These are phyloP conservation scores for Yarrowia osloensis DNA, from an alignment of 805 yeast species.

Conservation along the genomic window DNA sequence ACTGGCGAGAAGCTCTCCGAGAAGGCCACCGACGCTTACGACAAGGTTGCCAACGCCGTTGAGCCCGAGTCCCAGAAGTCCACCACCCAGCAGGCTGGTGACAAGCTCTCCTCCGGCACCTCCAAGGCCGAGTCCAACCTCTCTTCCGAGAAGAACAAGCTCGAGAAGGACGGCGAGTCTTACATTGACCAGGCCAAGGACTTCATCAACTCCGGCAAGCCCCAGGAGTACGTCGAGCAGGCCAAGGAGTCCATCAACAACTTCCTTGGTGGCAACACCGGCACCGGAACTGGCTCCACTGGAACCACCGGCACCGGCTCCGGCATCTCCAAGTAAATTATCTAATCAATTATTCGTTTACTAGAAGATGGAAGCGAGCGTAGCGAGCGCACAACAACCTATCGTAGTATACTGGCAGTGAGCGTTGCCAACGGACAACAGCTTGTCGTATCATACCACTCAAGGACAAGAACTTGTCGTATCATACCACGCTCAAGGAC, in stretches of 20 bases:
- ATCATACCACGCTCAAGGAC: too few relatives aligned
- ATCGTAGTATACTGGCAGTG: too few relatives aligned
- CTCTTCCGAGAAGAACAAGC: slow-evolving; percentile 45
- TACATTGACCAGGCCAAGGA: slow-evolving; percentile 32
- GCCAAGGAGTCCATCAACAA: slow-evolving; percentile 29
- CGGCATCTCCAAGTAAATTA: neutral
- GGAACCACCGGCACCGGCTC: neutral
- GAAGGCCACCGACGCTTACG: slow-evolving; percentile 63
- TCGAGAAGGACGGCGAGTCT: slow-evolving; percentile 37
- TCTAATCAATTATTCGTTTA: too few relatives aligned
- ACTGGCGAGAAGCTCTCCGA: slow-evolving; percentile 70
- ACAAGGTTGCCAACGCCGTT: slow-evolving; percentile 58
- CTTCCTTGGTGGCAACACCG: slow-evolving; percentile 22
- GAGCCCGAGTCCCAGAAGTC: slow-evolving; percentile 73
- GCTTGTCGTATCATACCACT: too few relatives aligned
- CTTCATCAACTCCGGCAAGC: slow-evolving; percentile 31
- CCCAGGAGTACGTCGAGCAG: slow-evolving; percentile 31
- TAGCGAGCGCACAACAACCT: too few relatives aligned
- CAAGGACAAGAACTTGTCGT: too few relatives aligned
- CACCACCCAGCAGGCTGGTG: slow-evolving; percentile 65
- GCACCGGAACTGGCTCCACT: slow-evolving; percentile 7
- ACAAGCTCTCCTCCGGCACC: slow-evolving; percentile 57
- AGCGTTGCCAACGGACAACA: too few relatives aligned
- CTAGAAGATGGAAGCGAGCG: too few relatives aligned
- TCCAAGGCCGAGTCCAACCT: slow-evolving; percentile 48